These are phyloP conservation scores for Zhuliangozyma parablackwelliae DNA, from an alignment of 1,139 yeast genomes.

Conservation along the genomic window DNA sequence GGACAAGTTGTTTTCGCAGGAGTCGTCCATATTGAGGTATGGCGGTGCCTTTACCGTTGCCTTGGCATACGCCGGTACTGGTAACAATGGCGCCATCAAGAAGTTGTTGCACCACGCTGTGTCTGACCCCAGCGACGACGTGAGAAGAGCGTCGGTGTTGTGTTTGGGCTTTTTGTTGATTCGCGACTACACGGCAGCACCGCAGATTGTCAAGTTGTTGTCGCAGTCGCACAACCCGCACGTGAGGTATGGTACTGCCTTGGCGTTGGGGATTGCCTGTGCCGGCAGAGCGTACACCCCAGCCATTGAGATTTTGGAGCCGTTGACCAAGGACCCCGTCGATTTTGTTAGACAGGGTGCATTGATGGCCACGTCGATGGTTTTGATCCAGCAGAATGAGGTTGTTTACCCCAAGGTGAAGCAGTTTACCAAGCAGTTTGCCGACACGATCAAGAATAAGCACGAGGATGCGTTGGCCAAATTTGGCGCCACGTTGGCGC, in stretches of 20 bases:
- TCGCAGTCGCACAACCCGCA: slow-evolving; percentile 97
- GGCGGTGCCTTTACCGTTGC: slow-evolving; percentile 96
- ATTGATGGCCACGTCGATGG: slow-evolving; percentile 86
- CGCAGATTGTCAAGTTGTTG: slow-evolving; percentile 88
- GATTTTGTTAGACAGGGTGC: slow-evolving; percentile 99
- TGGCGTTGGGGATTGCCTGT: slow-evolving; percentile 95
- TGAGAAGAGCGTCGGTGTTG: slow-evolving; percentile 92
- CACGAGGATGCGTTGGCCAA: slow-evolving; percentile 96
- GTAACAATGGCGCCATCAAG: slow-evolving; percentile 82
- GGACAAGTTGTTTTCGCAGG: slow-evolving; percentile 63
- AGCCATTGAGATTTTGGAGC: slow-evolving; percentile 89
- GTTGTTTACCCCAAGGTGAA: slow-evolving; percentile 76
- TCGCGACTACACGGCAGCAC: slow-evolving; percentile 89
- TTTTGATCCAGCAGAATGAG: slow-evolving; percentile 90
- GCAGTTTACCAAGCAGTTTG: slow-evolving; percentile 67
- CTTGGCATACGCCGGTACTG: slow-evolving; percentile 95
- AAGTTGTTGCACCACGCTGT: slow-evolving; percentile 88
- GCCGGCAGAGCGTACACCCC: slow-evolving; percentile 90
- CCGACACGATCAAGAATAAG: slow-evolving; percentile 74
- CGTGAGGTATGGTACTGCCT: slow-evolving; percentile 96
- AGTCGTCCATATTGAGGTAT: slow-evolving; percentile 81
- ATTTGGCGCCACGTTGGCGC: slow-evolving; percentile 96
- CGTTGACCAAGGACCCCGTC: slow-evolving; percentile 87
- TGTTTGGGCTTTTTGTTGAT: slow-evolving; percentile 89
- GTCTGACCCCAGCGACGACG: slow-evolving; percentile 94